These are phyloP conservation scores for Penicillium bialowiezense DNA, from an alignment of 495 filamentous ascomycete species.

Conservation along the genomic window DNA sequence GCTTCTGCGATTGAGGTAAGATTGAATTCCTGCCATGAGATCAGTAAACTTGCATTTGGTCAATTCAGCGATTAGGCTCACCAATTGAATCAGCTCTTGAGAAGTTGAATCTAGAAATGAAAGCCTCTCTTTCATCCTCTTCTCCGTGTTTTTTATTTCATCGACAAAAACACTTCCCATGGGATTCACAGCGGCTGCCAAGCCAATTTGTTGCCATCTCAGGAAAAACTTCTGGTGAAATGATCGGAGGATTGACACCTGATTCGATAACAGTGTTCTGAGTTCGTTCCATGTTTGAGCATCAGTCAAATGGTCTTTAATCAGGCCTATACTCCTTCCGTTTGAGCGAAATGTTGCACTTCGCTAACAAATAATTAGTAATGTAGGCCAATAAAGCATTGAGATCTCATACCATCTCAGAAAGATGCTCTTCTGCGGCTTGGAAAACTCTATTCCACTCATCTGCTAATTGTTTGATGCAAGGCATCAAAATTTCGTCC, in stretches of 20 bases:
- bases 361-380: neutral
- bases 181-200: neutral
- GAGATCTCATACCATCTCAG: neutral
- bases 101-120: neutral
- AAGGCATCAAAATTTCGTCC: neutral
- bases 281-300: neutral
- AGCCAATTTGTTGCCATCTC: neutral
- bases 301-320: neutral
- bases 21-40: constrained; percentile 1
- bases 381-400: neutral
- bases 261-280: neutral
- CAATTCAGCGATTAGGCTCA: neutral
- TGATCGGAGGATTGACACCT: neutral
- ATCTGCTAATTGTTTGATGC: neutral
- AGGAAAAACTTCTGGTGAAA: neutral
- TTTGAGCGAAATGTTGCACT: neutral
- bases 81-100: constrained; percentile 5
- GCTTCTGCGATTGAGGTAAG: constrained; percentile 1
- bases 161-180: too few species aligned
- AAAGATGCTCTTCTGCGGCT: neutral
- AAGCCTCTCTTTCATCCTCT: neutral
- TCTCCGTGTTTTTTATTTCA: neutral
- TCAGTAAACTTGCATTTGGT: neutral
- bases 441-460: neutral
- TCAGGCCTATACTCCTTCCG: neutral